A percentile compares a stretch with the other conserved stretches of the same genome.
Evolutionary conservation across 352 stramenopile genomes (phyloP).

Genomic region (Phytopythium delawarense): DNA sequence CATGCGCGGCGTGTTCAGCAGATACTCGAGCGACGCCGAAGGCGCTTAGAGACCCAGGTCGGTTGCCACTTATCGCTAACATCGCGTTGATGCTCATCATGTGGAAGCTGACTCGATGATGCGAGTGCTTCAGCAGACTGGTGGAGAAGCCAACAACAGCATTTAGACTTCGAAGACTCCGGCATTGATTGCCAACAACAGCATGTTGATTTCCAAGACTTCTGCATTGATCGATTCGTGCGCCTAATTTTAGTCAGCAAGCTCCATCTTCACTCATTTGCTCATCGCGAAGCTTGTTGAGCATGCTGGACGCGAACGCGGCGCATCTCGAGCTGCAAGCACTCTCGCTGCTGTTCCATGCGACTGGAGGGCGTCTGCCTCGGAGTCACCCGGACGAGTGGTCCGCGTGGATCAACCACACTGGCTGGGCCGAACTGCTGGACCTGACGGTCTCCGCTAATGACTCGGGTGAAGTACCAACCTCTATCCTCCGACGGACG

Average conservation of each 20-base stretch:
- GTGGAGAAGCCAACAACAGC: neutral
- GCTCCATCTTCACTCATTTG: neutral
- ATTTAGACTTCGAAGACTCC: neutral
- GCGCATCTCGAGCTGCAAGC: constrained; percentile 40
- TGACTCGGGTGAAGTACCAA: neutral
- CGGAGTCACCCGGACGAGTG: neutral
- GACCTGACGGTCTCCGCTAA: constrained; percentile 6
- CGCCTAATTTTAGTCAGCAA: constrained; percentile 1
- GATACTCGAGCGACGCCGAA: constrained; percentile 35
- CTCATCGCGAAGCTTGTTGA: neutral
- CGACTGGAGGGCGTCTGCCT: constrained; percentile 24
- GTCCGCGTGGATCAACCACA: constrained; percentile 30
- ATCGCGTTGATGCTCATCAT: neutral
- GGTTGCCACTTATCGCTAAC: neutral
- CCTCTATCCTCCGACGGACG: constrained; percentile 7
- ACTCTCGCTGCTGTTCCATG: constrained; percentile 34
- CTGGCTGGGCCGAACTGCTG: constrained; percentile 32
- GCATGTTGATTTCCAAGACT: neutral
- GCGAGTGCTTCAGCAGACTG: neutral
- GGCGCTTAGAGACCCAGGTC: constrained; percentile 47
- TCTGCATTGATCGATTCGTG: neutral
- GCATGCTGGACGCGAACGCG: neutral
- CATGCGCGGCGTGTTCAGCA: constrained; percentile 36
- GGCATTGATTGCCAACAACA: neutral
- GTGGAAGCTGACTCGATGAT: neutral